Evolutionary conservation across 2,329 filamentous ascomycete genomes (phyloP).

Genomic region (Ceratocystis alfenasii): DNA sequence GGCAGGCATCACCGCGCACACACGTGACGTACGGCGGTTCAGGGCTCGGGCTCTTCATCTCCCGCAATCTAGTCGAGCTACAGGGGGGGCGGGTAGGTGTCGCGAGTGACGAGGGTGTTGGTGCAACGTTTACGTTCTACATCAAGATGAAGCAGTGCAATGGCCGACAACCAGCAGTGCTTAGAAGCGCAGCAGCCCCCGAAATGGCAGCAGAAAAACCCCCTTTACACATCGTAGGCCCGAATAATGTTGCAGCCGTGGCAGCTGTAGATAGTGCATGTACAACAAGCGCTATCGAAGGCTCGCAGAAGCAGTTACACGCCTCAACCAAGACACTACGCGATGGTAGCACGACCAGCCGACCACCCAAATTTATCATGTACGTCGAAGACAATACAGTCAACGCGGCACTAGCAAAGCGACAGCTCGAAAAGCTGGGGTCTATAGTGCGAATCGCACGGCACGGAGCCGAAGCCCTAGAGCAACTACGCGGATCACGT

Average conservation of each 20-base stretch:
- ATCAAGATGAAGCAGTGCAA: constrained; percentile 51
- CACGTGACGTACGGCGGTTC: constrained; percentile 63
- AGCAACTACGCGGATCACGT: constrained; percentile 43
- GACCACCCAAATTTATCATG: constrained; percentile 41
- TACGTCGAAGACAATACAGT: constrained; percentile 59
- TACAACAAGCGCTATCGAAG: too few species aligned
- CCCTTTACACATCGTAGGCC: too few species aligned
- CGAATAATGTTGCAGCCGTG: too few species aligned
- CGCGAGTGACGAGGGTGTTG: constrained; percentile 51
- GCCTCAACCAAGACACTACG: too few species aligned
- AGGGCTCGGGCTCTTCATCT: constrained; percentile 63
- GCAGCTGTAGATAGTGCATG: too few species aligned
- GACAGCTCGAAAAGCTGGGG: constrained; percentile 48
- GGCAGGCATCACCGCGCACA: constrained; percentile 54
- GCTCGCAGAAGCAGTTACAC: too few species aligned
- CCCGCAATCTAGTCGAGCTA: constrained; percentile 59
- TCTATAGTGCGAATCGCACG: constrained; percentile 52
- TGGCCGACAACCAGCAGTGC: too few species aligned
- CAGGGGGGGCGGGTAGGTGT: constrained; percentile 71
- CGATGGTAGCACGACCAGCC: constrained; percentile 23
- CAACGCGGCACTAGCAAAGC: constrained; percentile 52
- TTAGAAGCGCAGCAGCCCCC: too few species aligned
- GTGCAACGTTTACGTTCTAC: constrained; percentile 68
- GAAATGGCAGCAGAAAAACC: too few species aligned
- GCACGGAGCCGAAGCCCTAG: constrained; percentile 51